Evolutionary conservation across 352 stramenopile species (phyloP).

Genomic region (Globisporangium paroecandrum): DNA sequence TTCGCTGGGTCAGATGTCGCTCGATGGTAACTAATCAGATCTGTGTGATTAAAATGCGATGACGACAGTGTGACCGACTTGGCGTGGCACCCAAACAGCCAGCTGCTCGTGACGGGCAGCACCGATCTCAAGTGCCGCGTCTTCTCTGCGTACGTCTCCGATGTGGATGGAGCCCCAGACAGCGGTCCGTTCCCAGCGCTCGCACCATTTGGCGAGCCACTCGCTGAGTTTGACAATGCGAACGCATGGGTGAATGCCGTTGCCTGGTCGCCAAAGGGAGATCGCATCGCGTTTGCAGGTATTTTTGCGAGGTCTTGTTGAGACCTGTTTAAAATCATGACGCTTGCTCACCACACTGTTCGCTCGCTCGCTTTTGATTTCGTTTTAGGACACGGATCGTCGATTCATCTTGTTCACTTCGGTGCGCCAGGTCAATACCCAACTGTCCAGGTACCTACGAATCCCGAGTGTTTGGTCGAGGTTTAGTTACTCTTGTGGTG

Average conservation of each 20-base stretch:
- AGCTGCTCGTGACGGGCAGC: conserved; percentile 89
- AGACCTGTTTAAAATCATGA: not conserved
- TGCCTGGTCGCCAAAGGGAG: conserved; percentile 88
- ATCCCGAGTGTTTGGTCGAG: not conserved
- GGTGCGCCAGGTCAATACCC: conserved; percentile 58
- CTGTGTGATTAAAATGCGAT: not conserved
- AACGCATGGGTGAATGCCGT: conserved; percentile 91
- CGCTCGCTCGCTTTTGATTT: not conserved
- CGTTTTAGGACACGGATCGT: conserved; percentile 76
- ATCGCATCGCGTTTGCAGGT: conserved; percentile 85
- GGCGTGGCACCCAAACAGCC: conserved; percentile 92
- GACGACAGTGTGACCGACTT: conserved; percentile 74
- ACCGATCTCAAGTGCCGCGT: conserved; percentile 94
- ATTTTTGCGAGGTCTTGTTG: not conserved
- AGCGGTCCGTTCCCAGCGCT: conserved; percentile 71
- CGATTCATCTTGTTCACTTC: conserved; percentile 89
- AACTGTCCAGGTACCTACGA: conserved; percentile 54
- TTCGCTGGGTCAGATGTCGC: no score
- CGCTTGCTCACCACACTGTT: not conserved
- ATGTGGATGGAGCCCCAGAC: conserved; percentile 75
- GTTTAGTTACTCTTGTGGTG: not conserved
- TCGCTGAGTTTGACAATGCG: conserved; percentile 85
- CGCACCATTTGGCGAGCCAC: conserved; percentile 73
- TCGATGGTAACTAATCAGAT: no score
- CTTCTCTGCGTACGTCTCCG: conserved; percentile 84